Evolutionary conservation across 1,284 basidiomycete species (phyloP).

Genomic region (Cystobasidiaceae sp.): DNA sequence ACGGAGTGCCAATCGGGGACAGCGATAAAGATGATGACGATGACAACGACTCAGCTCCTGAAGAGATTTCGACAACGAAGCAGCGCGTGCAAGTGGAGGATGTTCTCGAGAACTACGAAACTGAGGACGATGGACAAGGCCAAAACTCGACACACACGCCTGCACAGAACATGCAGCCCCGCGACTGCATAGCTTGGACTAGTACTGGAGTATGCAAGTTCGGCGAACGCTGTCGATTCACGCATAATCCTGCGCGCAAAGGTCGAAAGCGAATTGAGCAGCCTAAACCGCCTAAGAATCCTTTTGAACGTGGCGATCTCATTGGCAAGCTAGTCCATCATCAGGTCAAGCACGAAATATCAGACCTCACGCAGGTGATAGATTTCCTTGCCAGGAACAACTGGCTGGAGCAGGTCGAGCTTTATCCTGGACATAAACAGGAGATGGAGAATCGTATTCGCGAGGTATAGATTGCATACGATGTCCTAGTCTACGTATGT

Average conservation of each 20-base stretch:
- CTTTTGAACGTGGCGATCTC: conserved; percentile 24
- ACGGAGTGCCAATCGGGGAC: neutral
- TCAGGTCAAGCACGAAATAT: conserved; percentile 83
- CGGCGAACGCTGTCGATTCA: conserved; percentile 21
- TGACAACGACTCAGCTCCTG: neutral
- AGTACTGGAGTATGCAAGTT: conserved; percentile 21
- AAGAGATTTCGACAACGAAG: neutral
- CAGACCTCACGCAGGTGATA: conserved; percentile 88
- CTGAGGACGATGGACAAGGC: neutral
- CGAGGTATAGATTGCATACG: neutral
- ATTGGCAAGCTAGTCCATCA: conserved; percentile 65
- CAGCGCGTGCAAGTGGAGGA: neutral
- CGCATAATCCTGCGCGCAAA: conserved; percentile 9
- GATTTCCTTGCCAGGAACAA: conserved; percentile 88
- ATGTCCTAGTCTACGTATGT: too few species aligned
- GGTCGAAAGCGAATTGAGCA: neutral
- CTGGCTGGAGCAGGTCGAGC: conserved; percentile 76
- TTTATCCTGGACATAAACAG: conserved; percentile 69
- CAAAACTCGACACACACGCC: neutral
- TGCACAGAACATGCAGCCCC: neutral
- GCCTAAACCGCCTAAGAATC: conserved; percentile 3
- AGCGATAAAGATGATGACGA: conserved; percentile 2
- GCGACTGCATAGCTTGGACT: neutral
- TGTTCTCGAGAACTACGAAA: neutral
- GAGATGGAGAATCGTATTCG: conserved; percentile 49